Percentiles rank a stretch among this genome's conserved stretches.
Conservation (phyloP, 2,329 filamentous ascomycete genomes). For the Elsinoe perseae region DNA sequence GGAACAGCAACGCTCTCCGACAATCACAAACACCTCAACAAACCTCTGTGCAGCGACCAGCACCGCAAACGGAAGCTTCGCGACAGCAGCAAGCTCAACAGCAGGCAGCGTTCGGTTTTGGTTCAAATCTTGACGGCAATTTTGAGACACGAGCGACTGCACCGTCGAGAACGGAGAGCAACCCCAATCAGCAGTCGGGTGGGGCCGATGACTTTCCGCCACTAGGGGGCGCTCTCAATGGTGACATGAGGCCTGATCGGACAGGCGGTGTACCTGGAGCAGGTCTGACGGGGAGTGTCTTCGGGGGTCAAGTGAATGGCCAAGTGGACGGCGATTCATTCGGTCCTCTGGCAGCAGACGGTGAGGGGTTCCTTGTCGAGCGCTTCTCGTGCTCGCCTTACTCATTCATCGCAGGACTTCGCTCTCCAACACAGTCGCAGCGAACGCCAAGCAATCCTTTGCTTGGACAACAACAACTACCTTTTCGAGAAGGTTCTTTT, state of each 20-base stretch:
- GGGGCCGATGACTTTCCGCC: conserved; percentile 56
- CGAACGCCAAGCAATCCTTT: conserved; percentile 15
- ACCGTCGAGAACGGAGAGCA: conserved; percentile 42
- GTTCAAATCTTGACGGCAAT: conserved; percentile 43
- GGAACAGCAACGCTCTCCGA: conserved; percentile 50
- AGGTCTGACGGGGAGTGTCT: conserved; percentile 34
- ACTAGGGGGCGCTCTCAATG: conserved; percentile 45
- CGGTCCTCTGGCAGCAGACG: conserved; percentile 8
- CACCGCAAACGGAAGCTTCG: conserved; percentile 27
- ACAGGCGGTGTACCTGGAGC: conserved; percentile 45
- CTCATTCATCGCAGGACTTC: neutral
- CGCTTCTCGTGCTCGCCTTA: neutral
- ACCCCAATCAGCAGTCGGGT: conserved; percentile 42
- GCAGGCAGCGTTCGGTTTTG: conserved; percentile 43
- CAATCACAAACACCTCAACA: conserved; percentile 30
- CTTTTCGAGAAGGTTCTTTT: conserved; percentile 10
- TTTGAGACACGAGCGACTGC: conserved; percentile 49
- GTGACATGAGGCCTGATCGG: conserved; percentile 45
- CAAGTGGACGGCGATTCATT: conserved; percentile 12
- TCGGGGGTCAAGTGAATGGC: conserved; percentile 21
- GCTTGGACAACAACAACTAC: conserved; percentile 16
- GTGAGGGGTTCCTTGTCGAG: neutral
- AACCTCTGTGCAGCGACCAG: conserved; percentile 29
- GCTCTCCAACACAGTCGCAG: conserved; percentile 14
- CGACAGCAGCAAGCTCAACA: conserved; percentile 30